Percentiles rank a stretch among this genome's conserved stretches.
phyloP scores from a whole-genome alignment of 768 basidiomycete species.

The Mycena leptocephala region DNA sequence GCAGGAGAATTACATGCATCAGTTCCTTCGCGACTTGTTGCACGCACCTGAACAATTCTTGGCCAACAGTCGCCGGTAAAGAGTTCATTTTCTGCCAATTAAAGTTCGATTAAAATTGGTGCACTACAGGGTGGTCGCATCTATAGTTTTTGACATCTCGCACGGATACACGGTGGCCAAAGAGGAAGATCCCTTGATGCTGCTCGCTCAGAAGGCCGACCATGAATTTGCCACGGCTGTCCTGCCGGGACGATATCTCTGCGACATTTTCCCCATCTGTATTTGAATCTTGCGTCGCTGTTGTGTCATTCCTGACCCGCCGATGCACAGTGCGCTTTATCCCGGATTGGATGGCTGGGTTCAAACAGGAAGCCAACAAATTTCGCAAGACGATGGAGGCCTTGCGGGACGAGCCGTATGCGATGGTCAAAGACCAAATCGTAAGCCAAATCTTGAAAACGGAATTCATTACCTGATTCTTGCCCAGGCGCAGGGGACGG shows the following conservation, averaged over 20 bases:
- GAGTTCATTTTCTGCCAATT: too few relatives aligned
- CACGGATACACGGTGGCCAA: not conserved
- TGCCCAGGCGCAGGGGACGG: too few relatives aligned
- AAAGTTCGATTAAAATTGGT: not conserved
- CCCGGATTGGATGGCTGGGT: too few relatives aligned
- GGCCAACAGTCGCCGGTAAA: not conserved
- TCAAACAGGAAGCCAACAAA: too few relatives aligned
- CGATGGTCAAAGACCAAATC: not conserved
- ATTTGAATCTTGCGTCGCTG: too few relatives aligned
- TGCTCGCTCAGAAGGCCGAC: not conserved
- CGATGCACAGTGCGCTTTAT: not conserved
- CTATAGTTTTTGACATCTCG: not conserved
- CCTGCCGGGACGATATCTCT: constrained; percentile 1
- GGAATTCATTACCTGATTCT: too few relatives aligned
- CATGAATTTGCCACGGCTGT: not conserved
- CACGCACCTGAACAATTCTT: not conserved
- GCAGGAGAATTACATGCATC: not conserved
- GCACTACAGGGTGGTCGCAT: not conserved
- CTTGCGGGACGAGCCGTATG: not conserved
- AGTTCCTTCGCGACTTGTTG: not conserved
- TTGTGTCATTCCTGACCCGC: too few relatives aligned
- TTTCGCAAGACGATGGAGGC: too few relatives aligned
- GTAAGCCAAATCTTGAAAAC: too few relatives aligned
- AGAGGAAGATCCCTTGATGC: constrained; percentile 1
- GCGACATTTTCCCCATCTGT: constrained; percentile 7